A percentile compares a stretch with the other conserved stretches of the same genome.
phyloP scores from a whole-genome alignment of 2,329 filamentous ascomycete species.

The Bipolaris cookei region DNA sequence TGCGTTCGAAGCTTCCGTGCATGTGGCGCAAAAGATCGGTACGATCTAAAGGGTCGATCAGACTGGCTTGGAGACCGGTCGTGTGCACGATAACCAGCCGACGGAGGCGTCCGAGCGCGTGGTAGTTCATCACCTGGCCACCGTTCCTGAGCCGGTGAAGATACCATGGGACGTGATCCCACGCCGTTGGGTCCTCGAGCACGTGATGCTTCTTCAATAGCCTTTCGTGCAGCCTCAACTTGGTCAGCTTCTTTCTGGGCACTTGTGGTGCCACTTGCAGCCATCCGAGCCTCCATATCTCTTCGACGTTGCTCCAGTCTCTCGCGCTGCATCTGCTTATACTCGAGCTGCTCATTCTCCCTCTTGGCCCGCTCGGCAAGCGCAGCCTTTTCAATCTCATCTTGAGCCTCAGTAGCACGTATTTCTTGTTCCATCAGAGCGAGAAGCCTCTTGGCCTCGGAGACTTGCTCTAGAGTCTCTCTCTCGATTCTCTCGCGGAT shows the following conservation, averaged over 20 bases:
- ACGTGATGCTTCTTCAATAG: constrained; percentile 16
- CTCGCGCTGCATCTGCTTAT: constrained; percentile 14
- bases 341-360: constrained; percentile 12
- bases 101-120: constrained; percentile 20
- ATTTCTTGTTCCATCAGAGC: constrained; percentile 14
- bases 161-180: constrained; percentile 2
- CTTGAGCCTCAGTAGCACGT: constrained; percentile 5
- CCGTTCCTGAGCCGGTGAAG: constrained; percentile 6
- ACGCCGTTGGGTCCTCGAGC: constrained; percentile 6
- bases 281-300: constrained; percentile 12
- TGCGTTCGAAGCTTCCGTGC: constrained; percentile 27
- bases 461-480: constrained; percentile 14
- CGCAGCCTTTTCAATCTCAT: constrained; percentile 11
- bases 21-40: constrained; percentile 30
- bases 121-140: constrained; percentile 17
- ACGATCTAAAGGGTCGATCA: constrained; percentile 25
- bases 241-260: constrained; percentile 14
- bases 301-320: constrained; percentile 10
- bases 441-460: constrained; percentile 14
- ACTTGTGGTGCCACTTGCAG: constrained; percentile 3
- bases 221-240: constrained; percentile 13
- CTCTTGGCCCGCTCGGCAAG: constrained; percentile 11
- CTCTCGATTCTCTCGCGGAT: constrained; percentile 14
- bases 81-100: constrained; percentile 9
- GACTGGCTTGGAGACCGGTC: constrained; percentile 26